Percentiles rank a stretch among this genome's conserved stretches.
These are phyloP conservation scores for Diaporthe sp. DNA, from an alignment of 2,329 filamentous ascomycete species.

Conservation along the genomic window DNA sequence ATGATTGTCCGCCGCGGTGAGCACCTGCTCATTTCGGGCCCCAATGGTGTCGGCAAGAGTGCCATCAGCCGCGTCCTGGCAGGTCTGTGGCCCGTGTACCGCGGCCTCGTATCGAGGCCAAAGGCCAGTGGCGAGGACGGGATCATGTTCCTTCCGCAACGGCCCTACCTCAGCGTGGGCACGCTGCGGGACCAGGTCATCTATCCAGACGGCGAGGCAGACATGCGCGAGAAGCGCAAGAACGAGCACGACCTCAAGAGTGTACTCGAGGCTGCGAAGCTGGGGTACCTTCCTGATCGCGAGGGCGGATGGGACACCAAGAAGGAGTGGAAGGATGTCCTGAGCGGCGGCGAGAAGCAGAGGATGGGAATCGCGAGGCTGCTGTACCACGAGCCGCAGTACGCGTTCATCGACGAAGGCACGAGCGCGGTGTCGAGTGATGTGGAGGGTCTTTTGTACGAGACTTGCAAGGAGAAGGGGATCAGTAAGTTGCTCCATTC, in stretches of 20 bases:
- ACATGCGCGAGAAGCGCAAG: conserved; percentile 87
- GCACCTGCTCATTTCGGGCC: conserved; percentile 92
- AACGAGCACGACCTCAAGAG: conserved; percentile 82
- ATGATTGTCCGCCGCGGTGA: conserved; percentile 92
- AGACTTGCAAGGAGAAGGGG: conserved; percentile 90
- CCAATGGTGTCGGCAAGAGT: conserved; percentile 94
- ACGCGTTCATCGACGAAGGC: conserved; percentile 95
- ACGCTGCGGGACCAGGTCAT: conserved; percentile 97
- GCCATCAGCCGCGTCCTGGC: conserved; percentile 89
- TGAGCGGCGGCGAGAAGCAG: conserved; percentile 98
- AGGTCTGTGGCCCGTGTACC: conserved; percentile 95
- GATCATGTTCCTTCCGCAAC: conserved; percentile 98
- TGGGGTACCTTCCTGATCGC: conserved; percentile 90
- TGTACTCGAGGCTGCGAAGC: conserved; percentile 83
- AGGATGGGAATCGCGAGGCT: conserved; percentile 90
- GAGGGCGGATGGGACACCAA: conserved; percentile 97
- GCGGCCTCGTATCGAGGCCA: conserved; percentile 89
- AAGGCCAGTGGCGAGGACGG: conserved; percentile 85
- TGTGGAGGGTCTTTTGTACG: conserved; percentile 93
- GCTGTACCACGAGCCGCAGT: conserved; percentile 94
- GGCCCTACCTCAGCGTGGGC: conserved; percentile 91
- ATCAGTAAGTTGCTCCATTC: conserved; percentile 76
- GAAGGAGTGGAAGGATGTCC: conserved; percentile 98
- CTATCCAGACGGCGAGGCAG: conserved; percentile 93
- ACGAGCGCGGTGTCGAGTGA: conserved; percentile 95